Evolutionary conservation across 1,284 basidiomycete species (phyloP).

Genomic region (Pholiota adiposa): DNA sequence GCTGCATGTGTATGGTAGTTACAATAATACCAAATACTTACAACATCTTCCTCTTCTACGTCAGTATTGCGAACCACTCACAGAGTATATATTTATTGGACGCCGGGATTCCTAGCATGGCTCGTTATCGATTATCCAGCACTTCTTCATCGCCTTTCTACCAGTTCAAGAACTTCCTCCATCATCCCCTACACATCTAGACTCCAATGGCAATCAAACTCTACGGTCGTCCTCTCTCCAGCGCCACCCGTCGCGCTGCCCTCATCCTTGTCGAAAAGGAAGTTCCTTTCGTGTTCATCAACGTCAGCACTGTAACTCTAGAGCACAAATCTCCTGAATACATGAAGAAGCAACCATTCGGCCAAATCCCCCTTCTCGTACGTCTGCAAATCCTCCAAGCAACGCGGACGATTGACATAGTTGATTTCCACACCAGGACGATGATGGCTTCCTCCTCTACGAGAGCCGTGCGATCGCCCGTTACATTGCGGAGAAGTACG

Average conservation of each 20-base stretch:
- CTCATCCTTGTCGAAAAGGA: conserved; percentile 51
- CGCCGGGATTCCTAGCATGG: not conserved
- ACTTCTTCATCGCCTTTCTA: not conserved
- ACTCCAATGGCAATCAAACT: conserved; percentile 39
- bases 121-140: no score
- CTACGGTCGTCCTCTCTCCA: conserved; percentile 44
- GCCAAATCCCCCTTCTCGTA: conserved; percentile 65
- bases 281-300: conserved; percentile 50
- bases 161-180: not conserved
- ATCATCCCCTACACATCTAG: not conserved
- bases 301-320: conserved; percentile 42
- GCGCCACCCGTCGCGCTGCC: conserved; percentile 47
- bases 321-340: conserved; percentile 51
- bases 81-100: not conserved
- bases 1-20: no score
- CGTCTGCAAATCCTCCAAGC: conserved; percentile 17
- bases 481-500: conserved; percentile 48
- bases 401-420: not conserved
- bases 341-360: conserved; percentile 60
- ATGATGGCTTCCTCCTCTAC: conserved; percentile 45
- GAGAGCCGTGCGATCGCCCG: conserved; percentile 57
- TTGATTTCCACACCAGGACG: conserved; percentile 36
- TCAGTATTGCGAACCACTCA: not conserved
- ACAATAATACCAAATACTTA: no score
- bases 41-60: not conserved